These are phyloP conservation scores for Fusarium sp. DNA, from an alignment of 2,329 filamentous ascomycete species.

Conservation along the genomic window DNA sequence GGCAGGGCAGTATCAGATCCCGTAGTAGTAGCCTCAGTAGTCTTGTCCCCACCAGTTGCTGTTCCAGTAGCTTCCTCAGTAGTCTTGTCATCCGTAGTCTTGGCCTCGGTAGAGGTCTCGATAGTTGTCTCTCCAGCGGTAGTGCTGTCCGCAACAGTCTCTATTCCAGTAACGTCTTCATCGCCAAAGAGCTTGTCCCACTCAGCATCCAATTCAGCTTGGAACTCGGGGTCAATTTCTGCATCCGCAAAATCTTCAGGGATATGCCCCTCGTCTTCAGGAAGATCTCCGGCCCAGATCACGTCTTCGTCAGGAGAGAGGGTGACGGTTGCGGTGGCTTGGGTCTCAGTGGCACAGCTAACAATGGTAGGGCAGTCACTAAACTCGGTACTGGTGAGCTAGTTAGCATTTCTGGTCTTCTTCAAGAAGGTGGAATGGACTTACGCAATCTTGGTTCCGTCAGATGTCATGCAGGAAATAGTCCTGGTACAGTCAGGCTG, in stretches of 20 bases:
- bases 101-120: not conserved
- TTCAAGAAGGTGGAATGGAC: no score
- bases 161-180: not conserved
- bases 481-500: not conserved
- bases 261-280: not conserved
- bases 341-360: not conserved
- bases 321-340: not conserved
- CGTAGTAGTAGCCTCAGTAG: not conserved
- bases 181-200: not conserved
- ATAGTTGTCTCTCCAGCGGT: not conserved
- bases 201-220: not conserved
- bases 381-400: no score
- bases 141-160: not conserved
- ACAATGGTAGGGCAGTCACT: not conserved
- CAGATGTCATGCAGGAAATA: not conserved
- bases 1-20: not conserved
- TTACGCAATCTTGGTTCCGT: not conserved
- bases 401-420: no score
- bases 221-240: not conserved
- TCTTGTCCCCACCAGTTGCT: not conserved
- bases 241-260: not conserved
- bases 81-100: not conserved
- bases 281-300: not conserved
- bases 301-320: not conserved
- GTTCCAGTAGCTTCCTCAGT: not conserved